These are phyloP conservation scores for Linnemannia hyalina DNA, from an alignment of 192 early-diverging fungal genomes.

Conservation along the genomic window DNA sequence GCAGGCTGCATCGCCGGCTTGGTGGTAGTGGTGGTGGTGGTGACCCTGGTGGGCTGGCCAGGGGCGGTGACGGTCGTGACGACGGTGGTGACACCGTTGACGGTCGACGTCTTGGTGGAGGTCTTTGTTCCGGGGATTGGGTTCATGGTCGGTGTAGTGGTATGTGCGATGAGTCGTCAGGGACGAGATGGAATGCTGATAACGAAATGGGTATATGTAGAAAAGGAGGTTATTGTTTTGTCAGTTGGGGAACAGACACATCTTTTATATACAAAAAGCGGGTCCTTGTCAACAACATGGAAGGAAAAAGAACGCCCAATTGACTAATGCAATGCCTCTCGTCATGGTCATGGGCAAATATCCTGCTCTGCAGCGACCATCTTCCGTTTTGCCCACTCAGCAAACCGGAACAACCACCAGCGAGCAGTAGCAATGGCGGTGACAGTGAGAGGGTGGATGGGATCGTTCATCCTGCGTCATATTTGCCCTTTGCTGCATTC, in stretches of 20 bases:
- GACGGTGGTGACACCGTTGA: constrained; percentile 42
- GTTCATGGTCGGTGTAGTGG: constrained; percentile 18
- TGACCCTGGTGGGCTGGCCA: constrained; percentile 50
- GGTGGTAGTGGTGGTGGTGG: constrained; percentile 48
- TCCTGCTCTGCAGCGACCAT: neutral
- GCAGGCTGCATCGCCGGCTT: constrained; percentile 21
- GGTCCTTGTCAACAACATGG: neutral
- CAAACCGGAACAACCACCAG: neutral
- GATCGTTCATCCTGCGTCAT: neutral
- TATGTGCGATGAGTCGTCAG: neutral
- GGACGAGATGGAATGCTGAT: constrained; percentile 6
- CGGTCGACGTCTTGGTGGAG: constrained; percentile 50
- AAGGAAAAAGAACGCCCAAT: neutral
- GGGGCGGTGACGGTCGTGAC: constrained; percentile 44
- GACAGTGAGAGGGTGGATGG: neutral
- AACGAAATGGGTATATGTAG: neutral
- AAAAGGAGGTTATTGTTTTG: neutral
- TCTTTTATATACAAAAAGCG: neutral
- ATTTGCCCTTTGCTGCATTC: neutral
- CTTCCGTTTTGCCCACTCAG: neutral
- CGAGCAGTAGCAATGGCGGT: neutral
- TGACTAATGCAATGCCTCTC: neutral
- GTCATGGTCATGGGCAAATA: neutral
- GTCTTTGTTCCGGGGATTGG: constrained; percentile 51
- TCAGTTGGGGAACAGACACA: constrained; percentile 9